Base-by-base conservation (phyloP, 2,329 filamentous ascomycete species). In the Geosmithia morbida region DNA sequence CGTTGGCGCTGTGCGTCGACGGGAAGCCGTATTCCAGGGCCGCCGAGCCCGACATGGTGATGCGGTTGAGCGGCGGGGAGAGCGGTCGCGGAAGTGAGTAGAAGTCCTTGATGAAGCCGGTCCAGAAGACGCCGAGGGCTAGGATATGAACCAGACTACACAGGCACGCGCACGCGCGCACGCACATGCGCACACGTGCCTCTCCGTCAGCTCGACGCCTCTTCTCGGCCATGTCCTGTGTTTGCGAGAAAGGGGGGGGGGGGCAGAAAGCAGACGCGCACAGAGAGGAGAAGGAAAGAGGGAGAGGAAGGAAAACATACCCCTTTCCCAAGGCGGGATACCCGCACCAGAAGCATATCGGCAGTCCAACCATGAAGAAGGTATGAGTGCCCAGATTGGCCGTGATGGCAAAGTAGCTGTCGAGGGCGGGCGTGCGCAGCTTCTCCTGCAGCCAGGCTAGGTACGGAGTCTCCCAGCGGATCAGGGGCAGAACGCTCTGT, bases 301-400 rank as follows among this genome's bases (percentile, higher is more conserved):
- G 29, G 43, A 44, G 16, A 44, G n/a, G n/a, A n/a, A n/a, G 26
- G 41, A 19, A 46, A 47, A 72, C 82, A 56, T 80, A 94, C 87
- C 83, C 89, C 69, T 92, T 84, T 48, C 87, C 92, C 54, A 94
- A 77, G 52, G 76, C 81, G 42, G 84, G 81, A 65, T 89, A 85
- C 47, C 90, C 90, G 58, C 87, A 95, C 92, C 92, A 98, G 69
- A 97, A 97, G 55, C 95, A 76, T 53, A 97, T 87, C 6, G 92
- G 92, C 58, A 98, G 69, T 49, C 87, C 84, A 54, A 95, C 76
- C 89, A 97, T 97, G 72, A 96, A 98, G 70, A 96, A 97, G 1
- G 92, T 98, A 66, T 98, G 92, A 1, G 92, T 98, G 54, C 92
- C 87, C 48, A 97, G 77, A 64, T 97, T 98, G 52, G 92, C 92